phyloP scores from a whole-genome alignment of 129 eudicot species.

The Lactuca saligna region DNA sequence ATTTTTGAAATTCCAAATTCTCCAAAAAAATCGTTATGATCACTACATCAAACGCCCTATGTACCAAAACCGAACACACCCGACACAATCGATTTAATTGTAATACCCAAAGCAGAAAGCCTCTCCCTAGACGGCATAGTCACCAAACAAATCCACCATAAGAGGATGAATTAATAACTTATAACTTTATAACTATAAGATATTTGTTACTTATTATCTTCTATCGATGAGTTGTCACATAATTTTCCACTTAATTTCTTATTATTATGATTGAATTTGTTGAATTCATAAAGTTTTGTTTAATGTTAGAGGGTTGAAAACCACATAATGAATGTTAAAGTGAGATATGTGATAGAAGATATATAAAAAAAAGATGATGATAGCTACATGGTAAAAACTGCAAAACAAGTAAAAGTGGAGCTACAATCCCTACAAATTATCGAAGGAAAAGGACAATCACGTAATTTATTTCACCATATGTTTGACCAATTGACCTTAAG shows the following conservation, averaged over 20 bases:
- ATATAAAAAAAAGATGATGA: conserved; percentile 4
- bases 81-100: too few species aligned
- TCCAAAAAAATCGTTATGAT: too few species aligned
- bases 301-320: neutral
- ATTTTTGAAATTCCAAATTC: too few species aligned
- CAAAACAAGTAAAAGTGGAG: conserved; percentile 23
- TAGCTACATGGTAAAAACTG: conserved; percentile 4
- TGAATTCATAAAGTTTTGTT: neutral
- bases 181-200: neutral
- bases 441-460: conserved; percentile 5
- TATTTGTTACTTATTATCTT: too few species aligned
- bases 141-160: too few species aligned
- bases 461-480: neutral
- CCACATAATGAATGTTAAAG: conserved; percentile 2
- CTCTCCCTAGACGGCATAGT: too few species aligned
- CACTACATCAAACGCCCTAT: too few species aligned
- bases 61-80: too few species aligned
- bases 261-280: neutral
- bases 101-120: too few species aligned
- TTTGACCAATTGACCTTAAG: neutral
- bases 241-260: neutral
- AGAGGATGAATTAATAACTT: too few species aligned
- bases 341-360: neutral
- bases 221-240: neutral
- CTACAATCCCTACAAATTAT: conserved; percentile 18